Evolutionary conservation across 2,329 filamentous ascomycete species (phyloP), one percentile per base, ranked within the genome.

Genomic region (Raffaelea arxii): DNA sequence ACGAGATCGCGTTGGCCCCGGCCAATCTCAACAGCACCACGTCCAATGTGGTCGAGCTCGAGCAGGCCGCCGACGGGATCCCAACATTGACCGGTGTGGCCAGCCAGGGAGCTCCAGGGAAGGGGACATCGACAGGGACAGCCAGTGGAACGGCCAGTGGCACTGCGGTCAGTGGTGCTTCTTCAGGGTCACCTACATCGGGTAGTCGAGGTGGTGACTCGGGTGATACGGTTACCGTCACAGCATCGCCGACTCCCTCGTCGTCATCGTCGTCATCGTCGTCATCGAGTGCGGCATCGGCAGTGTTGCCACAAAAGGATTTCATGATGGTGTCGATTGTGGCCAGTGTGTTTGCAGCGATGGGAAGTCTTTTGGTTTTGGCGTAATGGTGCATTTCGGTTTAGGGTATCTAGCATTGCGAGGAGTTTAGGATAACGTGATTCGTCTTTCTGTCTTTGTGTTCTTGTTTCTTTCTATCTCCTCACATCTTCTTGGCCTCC

Each of bases 1-100:
- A 70, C 54, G 61, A 73, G 60, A 63, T 79, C 46, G 72, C 63
- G 48, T 56, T 78, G 4, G 74, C 73, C 12, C 74, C 74, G 61
- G 66, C 76, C 42, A 75, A 74, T 52, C 57, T 74, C 45, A 71
- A 73, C 56, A 62, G 62, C 49, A 68, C 65, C 25, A 56, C 60
- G 21, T 65, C 62, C 41, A 65, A 67, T 48, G 55, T 78, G 19
- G 56, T 75, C 35, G 68, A 72, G 55, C 66, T 79, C 49, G 58
- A 58, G n/a, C 53, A 60, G 12, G 54, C 55, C 41, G 60, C 59
- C 41, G 62, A 58, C 11, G 57, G 60, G 5, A 58, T 78, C 16
- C 70, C 74, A 5, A 58, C 58, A 11, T 59, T 66, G 21, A 67
- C 60, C 22, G 74, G 74, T 46, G 69, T 73, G 46, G 56, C 57